Conservation (phyloP, 352 stramenopile species). For the Pythium guiyangense region DNA sequence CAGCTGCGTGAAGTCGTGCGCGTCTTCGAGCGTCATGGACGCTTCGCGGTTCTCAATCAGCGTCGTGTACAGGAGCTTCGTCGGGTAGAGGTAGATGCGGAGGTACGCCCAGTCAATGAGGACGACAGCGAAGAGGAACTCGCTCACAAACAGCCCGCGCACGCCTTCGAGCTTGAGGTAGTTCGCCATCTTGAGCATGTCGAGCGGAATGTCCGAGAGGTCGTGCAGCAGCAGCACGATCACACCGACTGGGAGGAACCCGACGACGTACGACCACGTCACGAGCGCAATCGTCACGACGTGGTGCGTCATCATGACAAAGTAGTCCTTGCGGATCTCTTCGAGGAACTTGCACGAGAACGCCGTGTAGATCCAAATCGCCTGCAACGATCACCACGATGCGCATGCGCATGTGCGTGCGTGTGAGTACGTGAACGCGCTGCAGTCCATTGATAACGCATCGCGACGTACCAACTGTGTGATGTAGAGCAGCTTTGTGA, state of each 20-base stretch:
- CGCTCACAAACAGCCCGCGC: constrained; percentile 60
- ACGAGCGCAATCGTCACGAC: constrained; percentile 85
- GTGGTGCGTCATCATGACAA: constrained; percentile 90
- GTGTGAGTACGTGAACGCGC: background rate
- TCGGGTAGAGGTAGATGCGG: constrained; percentile 82
- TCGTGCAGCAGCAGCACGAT: constrained; percentile 85
- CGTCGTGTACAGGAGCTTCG: constrained; percentile 76
- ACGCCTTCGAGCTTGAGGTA: constrained; percentile 85
- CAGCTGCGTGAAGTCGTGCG: constrained; percentile 65
- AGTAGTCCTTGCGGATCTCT: constrained; percentile 85
- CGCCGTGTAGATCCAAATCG: constrained; percentile 87
- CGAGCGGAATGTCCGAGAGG: constrained; percentile 81
- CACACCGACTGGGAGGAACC: constrained; percentile 80
- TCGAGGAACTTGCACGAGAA: constrained; percentile 89
- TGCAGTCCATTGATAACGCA: too few species aligned
- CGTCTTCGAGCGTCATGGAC: constrained; percentile 61
- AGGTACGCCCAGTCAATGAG: constrained; percentile 80
- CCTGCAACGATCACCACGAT: constrained; percentile 31
- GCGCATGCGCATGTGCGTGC: too few species aligned
- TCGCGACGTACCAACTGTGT: constrained; percentile 55
- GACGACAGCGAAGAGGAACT: constrained; percentile 70
- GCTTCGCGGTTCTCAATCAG: constrained; percentile 70
- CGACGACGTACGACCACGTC: constrained; percentile 76
- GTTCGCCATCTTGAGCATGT: constrained; percentile 89
- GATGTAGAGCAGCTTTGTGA: constrained; percentile 80